Percentiles rank a stretch among this genome's conserved stretches.
These are phyloP conservation scores for Pythium volutum DNA, from an alignment of 352 stramenopile genomes.

Conservation along the genomic window DNA sequence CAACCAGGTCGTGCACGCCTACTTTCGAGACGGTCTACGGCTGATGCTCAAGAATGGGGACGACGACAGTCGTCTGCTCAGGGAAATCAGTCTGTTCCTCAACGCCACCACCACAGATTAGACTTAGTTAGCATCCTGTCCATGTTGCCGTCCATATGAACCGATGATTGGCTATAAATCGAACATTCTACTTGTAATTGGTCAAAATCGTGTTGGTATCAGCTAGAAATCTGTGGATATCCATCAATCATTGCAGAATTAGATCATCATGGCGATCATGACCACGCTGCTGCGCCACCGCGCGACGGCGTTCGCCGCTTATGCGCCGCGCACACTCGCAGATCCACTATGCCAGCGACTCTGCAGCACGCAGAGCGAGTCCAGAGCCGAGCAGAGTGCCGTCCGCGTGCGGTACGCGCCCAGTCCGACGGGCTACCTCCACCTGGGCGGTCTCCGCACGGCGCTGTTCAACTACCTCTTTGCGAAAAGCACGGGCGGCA, in stretches of 20 bases:
- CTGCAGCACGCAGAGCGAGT: slow-evolving; percentile 4
- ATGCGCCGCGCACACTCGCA: neutral
- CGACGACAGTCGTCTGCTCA: slow-evolving; percentile 39
- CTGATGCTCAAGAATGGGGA: slow-evolving; percentile 27
- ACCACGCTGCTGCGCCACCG: slow-evolving; percentile 13
- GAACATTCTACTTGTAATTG: neutral
- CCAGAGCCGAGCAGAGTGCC: neutral
- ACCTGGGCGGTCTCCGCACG: slow-evolving; percentile 89
- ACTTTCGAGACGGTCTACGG: slow-evolving; percentile 33
- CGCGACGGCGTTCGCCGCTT: neutral
- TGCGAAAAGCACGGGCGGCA: slow-evolving; percentile 72
- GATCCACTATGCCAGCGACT: neutral
- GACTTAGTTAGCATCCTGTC: neutral
- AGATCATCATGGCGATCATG: slow-evolving; percentile 17
- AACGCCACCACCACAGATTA: slow-evolving; percentile 18
- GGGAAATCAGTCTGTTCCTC: slow-evolving; percentile 32
- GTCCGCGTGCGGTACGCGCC: slow-evolving; percentile 88
- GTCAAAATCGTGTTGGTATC: neutral
- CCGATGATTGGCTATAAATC: slow-evolving; percentile 21
- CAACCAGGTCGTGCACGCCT: slow-evolving; percentile 32
- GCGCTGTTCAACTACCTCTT: slow-evolving; percentile 94
- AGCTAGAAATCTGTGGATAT: slow-evolving; percentile 19
- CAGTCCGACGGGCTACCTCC: slow-evolving; percentile 88
- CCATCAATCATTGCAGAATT: neutral
- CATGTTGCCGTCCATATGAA: neutral